phyloP scores from a whole-genome alignment of 768 basidiomycete genomes.

The Porpolomopsis calyptriformis region DNA sequence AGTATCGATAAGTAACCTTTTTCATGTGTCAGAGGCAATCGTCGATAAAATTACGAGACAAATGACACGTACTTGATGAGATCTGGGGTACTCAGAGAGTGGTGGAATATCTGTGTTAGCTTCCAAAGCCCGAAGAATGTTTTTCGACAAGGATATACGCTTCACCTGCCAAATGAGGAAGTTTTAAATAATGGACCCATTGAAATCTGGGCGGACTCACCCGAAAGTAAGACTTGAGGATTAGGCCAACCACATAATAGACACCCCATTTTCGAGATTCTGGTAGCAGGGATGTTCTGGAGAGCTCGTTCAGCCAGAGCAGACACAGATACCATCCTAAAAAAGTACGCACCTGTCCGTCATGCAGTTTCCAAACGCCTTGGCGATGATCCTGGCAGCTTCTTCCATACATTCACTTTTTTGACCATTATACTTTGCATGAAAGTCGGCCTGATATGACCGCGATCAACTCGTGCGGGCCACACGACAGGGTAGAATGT shows the following conservation, averaged over 20 bases:
- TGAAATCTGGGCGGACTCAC: slow-evolving; percentile 36
- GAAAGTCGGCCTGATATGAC: slow-evolving; percentile 43
- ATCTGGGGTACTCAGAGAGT: slow-evolving; percentile 61
- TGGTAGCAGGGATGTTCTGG: slow-evolving; percentile 54
- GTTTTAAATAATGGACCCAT: neutral
- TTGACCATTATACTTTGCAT: slow-evolving; percentile 46
- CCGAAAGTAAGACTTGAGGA: slow-evolving; percentile 91
- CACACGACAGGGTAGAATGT: slow-evolving; percentile 2
- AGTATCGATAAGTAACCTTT: slow-evolving; percentile 90
- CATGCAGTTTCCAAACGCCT: slow-evolving; percentile 83
- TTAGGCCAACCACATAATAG: slow-evolving; percentile 84
- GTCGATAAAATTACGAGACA: slow-evolving; percentile 5
- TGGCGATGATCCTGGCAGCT: slow-evolving; percentile 75
- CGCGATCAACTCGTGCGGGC: slow-evolving; percentile 1
- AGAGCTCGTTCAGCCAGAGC: neutral
- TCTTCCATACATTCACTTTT: slow-evolving; percentile 72
- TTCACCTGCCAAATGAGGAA: slow-evolving; percentile 48
- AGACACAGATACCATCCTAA: neutral
- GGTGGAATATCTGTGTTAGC: slow-evolving; percentile 81
- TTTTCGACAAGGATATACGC: slow-evolving; percentile 84
- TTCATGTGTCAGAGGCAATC: slow-evolving; percentile 11
- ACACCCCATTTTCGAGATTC: slow-evolving; percentile 84
- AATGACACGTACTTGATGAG: slow-evolving; percentile 60
- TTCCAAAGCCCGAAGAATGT: slow-evolving; percentile 79
- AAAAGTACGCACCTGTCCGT: slow-evolving; percentile 43